Evolutionary conservation across 2,329 filamentous ascomycete genomes (phyloP).

Genomic region (Fusarium pininemorale): DNA sequence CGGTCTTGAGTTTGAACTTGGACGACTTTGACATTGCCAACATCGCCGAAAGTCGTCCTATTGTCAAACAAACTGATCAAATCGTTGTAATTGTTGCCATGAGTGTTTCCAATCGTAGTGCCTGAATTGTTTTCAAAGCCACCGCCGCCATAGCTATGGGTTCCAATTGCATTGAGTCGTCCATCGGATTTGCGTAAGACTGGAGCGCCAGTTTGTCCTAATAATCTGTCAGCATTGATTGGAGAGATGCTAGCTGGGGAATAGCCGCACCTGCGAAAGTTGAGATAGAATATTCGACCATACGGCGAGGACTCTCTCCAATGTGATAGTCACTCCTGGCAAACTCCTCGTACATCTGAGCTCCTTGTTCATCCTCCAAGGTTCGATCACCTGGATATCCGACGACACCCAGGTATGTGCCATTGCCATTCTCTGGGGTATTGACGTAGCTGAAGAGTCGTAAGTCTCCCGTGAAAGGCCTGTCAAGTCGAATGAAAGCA

Average conservation of each 20-base stretch:
- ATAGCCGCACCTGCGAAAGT: constrained; percentile 41
- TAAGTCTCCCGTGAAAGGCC: constrained; percentile 28
- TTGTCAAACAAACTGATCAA: constrained; percentile 24
- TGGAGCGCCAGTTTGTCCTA: constrained; percentile 44
- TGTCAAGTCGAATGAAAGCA: constrained; percentile 39
- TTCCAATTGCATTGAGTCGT: constrained; percentile 36
- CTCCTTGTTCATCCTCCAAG: constrained; percentile 40
- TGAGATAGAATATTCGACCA: constrained; percentile 46
- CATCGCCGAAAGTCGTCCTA: background rate
- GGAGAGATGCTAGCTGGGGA: accelerated
- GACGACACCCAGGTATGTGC: constrained; percentile 42
- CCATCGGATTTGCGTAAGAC: constrained; percentile 29
- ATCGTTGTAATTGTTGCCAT: constrained; percentile 37
- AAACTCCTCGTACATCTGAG: constrained; percentile 48
- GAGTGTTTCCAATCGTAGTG: constrained; percentile 34
- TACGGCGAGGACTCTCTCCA: constrained; percentile 21
- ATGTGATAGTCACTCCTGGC: constrained; percentile 36
- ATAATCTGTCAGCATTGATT: background rate
- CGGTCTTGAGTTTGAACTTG: background rate
- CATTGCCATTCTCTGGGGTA: constrained; percentile 13
- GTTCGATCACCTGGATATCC: constrained; percentile 47
- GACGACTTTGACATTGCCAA: background rate
- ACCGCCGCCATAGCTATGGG: constrained; percentile 41
- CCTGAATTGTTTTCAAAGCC: constrained; percentile 37
- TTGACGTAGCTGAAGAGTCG: constrained; percentile 28